These are phyloP conservation scores for Lagerstroemia speciosa DNA, from an alignment of 345 rosid species.

Conservation along the genomic window DNA sequence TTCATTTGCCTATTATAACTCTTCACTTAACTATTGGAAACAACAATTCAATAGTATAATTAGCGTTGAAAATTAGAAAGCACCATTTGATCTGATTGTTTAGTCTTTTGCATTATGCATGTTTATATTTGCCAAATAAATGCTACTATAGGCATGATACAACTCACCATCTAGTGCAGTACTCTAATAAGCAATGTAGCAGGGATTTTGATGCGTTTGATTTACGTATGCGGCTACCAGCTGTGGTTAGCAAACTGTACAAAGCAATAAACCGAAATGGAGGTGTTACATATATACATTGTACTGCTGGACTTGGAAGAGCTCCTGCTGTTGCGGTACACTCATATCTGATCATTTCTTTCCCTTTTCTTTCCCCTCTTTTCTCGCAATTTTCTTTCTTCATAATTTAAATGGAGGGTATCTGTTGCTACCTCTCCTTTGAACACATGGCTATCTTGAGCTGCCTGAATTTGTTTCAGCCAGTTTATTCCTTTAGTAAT, in stretches of 20 bases:
- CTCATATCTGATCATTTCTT: slow-evolving; percentile 9
- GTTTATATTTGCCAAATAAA: not conserved
- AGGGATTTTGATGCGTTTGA: slow-evolving; percentile 98
- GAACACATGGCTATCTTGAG: not conserved
- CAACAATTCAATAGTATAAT: not conserved
- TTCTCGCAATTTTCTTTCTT: not conserved
- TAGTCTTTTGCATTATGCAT: not conserved
- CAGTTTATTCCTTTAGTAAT: not conserved
- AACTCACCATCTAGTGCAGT: not conserved
- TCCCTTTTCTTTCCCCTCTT: not conserved
- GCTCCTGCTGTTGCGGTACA: slow-evolving; percentile 91
- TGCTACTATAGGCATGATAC: not conserved
- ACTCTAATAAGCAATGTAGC: slow-evolving; percentile 10
- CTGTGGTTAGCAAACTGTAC: slow-evolving; percentile 58
- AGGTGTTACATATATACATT: slow-evolving; percentile 85
- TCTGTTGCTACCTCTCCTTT: not conserved
- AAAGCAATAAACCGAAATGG: slow-evolving; percentile 69
- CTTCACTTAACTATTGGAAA: not conserved
- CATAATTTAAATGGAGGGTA: not conserved
- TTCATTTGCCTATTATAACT: not conserved
- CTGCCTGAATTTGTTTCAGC: not conserved
- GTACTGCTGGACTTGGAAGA: slow-evolving; percentile 98
- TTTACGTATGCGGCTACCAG: slow-evolving; percentile 88
- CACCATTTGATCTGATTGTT: slow-evolving; percentile 8
- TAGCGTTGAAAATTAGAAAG: not conserved